Percentiles rank a stretch among this genome's conserved stretches.
These are phyloP conservation scores for Graphilbum ipis-grandicollis DNA, from an alignment of 2,329 filamentous ascomycete species.

Conservation along the genomic window DNA sequence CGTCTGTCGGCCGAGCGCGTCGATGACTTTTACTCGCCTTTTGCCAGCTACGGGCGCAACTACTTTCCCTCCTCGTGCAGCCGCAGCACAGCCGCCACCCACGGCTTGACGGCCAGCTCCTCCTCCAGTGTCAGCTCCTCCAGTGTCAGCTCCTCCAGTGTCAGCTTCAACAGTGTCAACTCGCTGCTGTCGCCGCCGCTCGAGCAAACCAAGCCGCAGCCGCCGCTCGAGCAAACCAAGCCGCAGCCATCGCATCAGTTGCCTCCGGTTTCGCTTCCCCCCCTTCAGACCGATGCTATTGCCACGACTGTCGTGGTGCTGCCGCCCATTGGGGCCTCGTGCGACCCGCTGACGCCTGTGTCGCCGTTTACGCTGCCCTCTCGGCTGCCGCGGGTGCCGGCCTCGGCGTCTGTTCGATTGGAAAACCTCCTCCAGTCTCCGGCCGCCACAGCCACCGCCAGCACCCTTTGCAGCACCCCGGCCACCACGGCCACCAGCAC, in stretches of 20 bases:
- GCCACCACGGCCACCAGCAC: too few species aligned
- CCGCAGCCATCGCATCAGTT: not conserved
- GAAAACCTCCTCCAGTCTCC: too few species aligned
- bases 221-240: not conserved
- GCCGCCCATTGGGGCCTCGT: not conserved
- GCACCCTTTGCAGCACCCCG: too few species aligned
- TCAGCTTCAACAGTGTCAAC: too few species aligned
- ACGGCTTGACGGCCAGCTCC: constrained; percentile 6
- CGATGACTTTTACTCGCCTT: not conserved
- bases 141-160: too few species aligned
- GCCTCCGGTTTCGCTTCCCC: constrained; percentile 1
- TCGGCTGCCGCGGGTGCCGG: too few species aligned
- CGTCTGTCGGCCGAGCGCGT: constrained; percentile 2
- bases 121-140: not conserved
- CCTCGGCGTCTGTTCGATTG: too few species aligned
- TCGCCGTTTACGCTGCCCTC: constrained; percentile 4
- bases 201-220: too few species aligned
- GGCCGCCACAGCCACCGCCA: too few species aligned
- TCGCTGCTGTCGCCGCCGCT: not conserved
- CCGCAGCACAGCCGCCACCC: not conserved
- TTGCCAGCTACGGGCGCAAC: constrained; percentile 4
- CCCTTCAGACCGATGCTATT: constrained; percentile 1
- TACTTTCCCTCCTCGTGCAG: constrained; percentile 4
- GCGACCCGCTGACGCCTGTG: constrained; percentile 5
- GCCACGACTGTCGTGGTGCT: constrained; percentile 7